phyloP scores from a whole-genome alignment of 306 rosid genomes.

The Mimosa pudica region DNA sequence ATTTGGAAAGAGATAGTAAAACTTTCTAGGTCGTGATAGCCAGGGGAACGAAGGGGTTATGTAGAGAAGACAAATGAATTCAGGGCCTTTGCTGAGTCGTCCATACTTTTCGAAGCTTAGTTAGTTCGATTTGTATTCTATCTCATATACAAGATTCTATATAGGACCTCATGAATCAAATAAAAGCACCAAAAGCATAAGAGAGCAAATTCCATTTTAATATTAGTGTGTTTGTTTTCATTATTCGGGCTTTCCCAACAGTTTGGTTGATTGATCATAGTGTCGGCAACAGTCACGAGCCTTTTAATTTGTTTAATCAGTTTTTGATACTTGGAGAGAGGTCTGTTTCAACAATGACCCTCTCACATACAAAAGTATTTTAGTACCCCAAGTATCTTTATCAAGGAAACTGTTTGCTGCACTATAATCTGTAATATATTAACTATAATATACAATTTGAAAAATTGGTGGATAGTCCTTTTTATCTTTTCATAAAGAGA shows the following conservation, averaged over 20 bases:
- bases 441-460: neutral
- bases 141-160: neutral
- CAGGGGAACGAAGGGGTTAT: neutral
- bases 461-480: constrained; percentile 35
- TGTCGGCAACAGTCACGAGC: constrained; percentile 33
- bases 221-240: neutral
- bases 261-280: neutral
- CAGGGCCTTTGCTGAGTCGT: constrained; percentile 34
- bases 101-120: constrained; percentile 54
- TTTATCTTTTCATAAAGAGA: constrained; percentile 42
- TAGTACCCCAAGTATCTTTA: constrained; percentile 39
- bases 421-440: constrained; percentile 11
- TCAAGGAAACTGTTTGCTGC: constrained; percentile 28
- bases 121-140: neutral
- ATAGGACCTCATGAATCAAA: constrained; percentile 37
- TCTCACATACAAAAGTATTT: constrained; percentile 27
- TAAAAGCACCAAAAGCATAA: constrained; percentile 30
- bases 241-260: too few species aligned
- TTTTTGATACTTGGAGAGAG: constrained; percentile 28
- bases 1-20: neutral
- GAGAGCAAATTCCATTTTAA: constrained; percentile 20
- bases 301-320: constrained; percentile 23
- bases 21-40: neutral
- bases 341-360: neutral
- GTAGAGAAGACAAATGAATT: constrained; percentile 1